Evolutionary conservation across 129 eudicot species (phyloP), one percentile per base, ranked within the genome.

Genomic region (Chrysanthemum lavandulifolium): DNA sequence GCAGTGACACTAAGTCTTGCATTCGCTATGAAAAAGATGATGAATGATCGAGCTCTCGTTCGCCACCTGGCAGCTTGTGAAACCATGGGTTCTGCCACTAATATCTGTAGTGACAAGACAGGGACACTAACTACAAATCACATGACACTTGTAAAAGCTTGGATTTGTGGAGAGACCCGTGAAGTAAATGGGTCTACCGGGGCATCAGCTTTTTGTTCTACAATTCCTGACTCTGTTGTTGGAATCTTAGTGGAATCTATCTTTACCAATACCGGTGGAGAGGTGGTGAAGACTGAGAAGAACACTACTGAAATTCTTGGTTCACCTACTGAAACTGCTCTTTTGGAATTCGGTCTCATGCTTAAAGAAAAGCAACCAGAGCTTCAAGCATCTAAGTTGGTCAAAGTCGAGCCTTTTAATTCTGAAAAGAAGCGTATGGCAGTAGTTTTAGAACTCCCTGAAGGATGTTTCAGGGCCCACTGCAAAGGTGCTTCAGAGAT

Each of bases 61-160:
- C 97, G 97, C 59, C 93, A 92, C 68, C 65, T 92, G 76, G 97
- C 97, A 60, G 97, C 97, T 80, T 92, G 97, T 76, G 97, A 92
- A 79, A 92, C 97, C 36, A 92, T 92, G 97, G 97, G 97, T 51
- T 92, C 97, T 69, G 96, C 97, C 56, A 92, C 97, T 13, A 84
- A 81, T 73, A 92, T 92, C 3, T 92, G 97, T 72, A 92, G 97
- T 72, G 97, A 92, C 75, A 92, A 92, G 71, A 92, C 97, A 4
- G 97, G 97, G 11, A 92, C 97, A 16, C 81, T 92, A 63, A 92
- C 97, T 23, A 92, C 97, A 33, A 92, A 92, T 76, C 97, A 86
- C 78, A 92, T 92, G 97, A 84, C 97, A 49, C 93, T 92, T 61
- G 94, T 88, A 1, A 92, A 89, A 86, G 83, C 85, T 33, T 89